phyloP scores from a whole-genome alignment of 2,329 filamentous ascomycete genomes.

The Bertia moriformis region DNA sequence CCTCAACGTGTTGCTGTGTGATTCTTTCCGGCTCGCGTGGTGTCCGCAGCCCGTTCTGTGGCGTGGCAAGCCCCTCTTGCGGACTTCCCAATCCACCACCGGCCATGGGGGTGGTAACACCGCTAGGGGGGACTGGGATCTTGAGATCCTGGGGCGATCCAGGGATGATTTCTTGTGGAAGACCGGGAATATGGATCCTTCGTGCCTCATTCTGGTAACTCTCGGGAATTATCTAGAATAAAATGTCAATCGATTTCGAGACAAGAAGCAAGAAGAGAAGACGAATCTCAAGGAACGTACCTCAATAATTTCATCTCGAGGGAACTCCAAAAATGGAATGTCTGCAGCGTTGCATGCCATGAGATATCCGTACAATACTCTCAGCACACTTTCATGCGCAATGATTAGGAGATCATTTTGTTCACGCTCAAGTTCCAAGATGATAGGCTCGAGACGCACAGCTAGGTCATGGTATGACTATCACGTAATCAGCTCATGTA shows the following conservation, averaged over 20 bases:
- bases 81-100: constrained; percentile 21
- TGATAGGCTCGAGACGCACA: constrained; percentile 94
- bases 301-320: constrained; percentile 83
- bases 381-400: constrained; percentile 91
- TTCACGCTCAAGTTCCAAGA: constrained; percentile 89
- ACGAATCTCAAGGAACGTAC: too few species aligned
- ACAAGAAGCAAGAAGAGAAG: too few species aligned
- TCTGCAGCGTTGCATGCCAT: constrained; percentile 97
- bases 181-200: constrained; percentile 45
- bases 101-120: constrained; percentile 22
- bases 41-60: constrained; percentile 21
- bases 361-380: constrained; percentile 89
- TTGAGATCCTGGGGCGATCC: constrained; percentile 50
- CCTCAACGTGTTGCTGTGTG: constrained; percentile 25
- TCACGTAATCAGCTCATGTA: constrained; percentile 3
- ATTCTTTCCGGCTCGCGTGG: constrained; percentile 25
- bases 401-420: constrained; percentile 97
- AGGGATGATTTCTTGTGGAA: constrained; percentile 34
- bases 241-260: background rate
- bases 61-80: constrained; percentile 20
- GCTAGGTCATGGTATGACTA: constrained; percentile 90
- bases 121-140: constrained; percentile 38
- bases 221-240: constrained; percentile 51
- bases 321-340: constrained; percentile 85
- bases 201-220: constrained; percentile 63